A percentile compares a stretch with the other conserved stretches of the same genome.
phyloP scores from a whole-genome alignment of 176 grass and related monocot species.

The Puccinellia tenuiflora region DNA sequence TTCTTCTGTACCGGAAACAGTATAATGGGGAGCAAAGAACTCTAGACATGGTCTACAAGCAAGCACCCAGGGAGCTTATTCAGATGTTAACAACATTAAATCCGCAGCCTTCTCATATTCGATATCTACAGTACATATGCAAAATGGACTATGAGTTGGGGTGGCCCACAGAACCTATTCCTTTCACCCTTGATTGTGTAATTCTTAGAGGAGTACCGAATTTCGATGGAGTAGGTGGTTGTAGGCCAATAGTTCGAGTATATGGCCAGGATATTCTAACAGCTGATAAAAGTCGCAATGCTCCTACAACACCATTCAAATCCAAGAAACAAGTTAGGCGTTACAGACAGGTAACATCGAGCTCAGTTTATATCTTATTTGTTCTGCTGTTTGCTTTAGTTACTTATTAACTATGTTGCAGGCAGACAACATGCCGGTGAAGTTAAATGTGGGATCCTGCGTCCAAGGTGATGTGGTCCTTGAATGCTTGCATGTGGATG shows the following conservation, averaged over 20 bases:
- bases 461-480: conserved; percentile 91
- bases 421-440: conserved; percentile 69
- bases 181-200: conserved; percentile 88
- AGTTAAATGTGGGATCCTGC: conserved; percentile 79
- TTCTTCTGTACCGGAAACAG: conserved; percentile 77
- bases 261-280: conserved; percentile 61
- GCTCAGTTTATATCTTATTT: neutral
- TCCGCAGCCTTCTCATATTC: conserved; percentile 76
- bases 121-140: conserved; percentile 79
- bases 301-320: conserved; percentile 47
- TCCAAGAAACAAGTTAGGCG: conserved; percentile 62
- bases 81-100: conserved; percentile 65
- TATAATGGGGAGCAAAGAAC: conserved; percentile 90
- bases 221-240: conserved; percentile 78
- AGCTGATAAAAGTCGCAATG: conserved; percentile 41
- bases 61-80: conserved; percentile 84
- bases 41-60: conserved; percentile 92
- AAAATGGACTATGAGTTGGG: conserved; percentile 51
- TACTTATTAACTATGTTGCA: conserved; percentile 61
- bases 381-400: conserved; percentile 38
- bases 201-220: conserved; percentile 80
- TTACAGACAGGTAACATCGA: conserved; percentile 70
- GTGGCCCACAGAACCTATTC: conserved; percentile 46
- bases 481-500: conserved; percentile 79
- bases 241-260: conserved; percentile 67